Base-by-base conservation (phyloP, 164 flowering plant species). In the Dillenia turbinata region DNA sequence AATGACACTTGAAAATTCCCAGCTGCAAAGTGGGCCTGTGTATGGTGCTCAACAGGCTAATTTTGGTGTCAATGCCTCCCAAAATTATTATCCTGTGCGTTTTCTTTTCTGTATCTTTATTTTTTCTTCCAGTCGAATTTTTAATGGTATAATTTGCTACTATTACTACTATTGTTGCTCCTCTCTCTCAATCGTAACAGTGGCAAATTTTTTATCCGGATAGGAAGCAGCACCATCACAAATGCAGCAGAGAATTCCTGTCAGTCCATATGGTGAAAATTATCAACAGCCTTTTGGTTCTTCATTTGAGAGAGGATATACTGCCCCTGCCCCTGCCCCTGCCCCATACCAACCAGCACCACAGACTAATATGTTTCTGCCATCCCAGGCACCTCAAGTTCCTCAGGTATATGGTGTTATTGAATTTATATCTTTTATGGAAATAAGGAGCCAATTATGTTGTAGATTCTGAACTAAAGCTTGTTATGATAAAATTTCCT, bases 61-160 rank as follows among this genome's bases (percentile, higher is more conserved):
- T 49, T 75, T 45, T 66, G 78, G 72, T 19, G 61, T 53, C 57
- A 74, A 72, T 43, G 52, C 81, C 33, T 47, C 85, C 61, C 83
- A 70, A 24, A 73, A 57, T 56, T 82, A 86, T 72, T 85, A 92
- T 73, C 83, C 64, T 92, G 98, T 92, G 50, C 17, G 16, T 66
- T 52, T 7, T 43, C 11, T 24, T 15, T 54, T 63, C 62, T 11
- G 26, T 47, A 19, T 33, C n/a, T 24, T 26, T 47, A 53, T 46
- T 12, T 1, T 44, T 47, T 33, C 26, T 52, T 8, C 8, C 2
- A 5, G 9, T 0, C 2, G 3, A 12, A 2, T 6, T 53, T 56
- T 47, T 10, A 48, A 17, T 2, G n/a, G 44, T 19, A 14, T 15
- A 14, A 5, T 54, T 8, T 44, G 11, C 50, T 64, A 12, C 15